Evolutionary conservation across 106 monocot genomes (phyloP).

Genomic region (Dendrobium catenatum): DNA sequence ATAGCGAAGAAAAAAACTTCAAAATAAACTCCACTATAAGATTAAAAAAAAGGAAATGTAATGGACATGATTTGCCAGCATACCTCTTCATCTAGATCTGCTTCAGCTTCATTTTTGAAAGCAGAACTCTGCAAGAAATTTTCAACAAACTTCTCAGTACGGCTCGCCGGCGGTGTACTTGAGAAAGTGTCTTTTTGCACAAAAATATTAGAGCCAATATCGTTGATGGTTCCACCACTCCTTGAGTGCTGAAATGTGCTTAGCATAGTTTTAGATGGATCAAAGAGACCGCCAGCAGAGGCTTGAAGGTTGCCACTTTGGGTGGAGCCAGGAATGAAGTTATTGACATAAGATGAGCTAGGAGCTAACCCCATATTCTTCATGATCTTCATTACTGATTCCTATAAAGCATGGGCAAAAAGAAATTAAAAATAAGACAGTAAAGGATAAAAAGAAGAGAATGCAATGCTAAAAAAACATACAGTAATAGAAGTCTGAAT

Average conservation of each 20-base stretch:
- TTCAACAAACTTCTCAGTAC: slow-evolving; percentile 48
- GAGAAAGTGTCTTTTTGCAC: slow-evolving; percentile 9
- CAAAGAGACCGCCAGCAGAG: neutral
- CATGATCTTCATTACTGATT: slow-evolving; percentile 43
- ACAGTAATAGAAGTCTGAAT: slow-evolving; percentile 45
- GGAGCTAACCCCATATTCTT: slow-evolving; percentile 31
- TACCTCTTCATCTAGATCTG: slow-evolving; percentile 29
- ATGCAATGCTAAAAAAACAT: neutral
- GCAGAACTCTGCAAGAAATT: slow-evolving; percentile 53
- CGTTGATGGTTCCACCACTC: slow-evolving; percentile 7
- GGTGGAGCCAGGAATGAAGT: slow-evolving; percentile 17
- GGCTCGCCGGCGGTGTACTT: slow-evolving; percentile 18
- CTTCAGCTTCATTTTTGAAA: slow-evolving; percentile 28
- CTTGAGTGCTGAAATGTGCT: slow-evolving; percentile 12
- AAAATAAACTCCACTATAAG: neutral
- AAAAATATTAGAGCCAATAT: slow-evolving; percentile 1
- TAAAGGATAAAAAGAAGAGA: neutral
- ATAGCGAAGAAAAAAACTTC: neutral
- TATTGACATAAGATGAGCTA: slow-evolving; percentile 22
- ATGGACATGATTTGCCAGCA: neutral
- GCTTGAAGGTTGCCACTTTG: slow-evolving; percentile 20
- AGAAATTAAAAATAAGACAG: slow-evolving; percentile 6
- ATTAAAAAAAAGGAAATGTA: neutral
- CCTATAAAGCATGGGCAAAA: slow-evolving; percentile 24
- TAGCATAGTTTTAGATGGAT: slow-evolving; percentile 20